phyloP scores from a whole-genome alignment of 208 protist species.

The Trichomonas tenax region DNA sequence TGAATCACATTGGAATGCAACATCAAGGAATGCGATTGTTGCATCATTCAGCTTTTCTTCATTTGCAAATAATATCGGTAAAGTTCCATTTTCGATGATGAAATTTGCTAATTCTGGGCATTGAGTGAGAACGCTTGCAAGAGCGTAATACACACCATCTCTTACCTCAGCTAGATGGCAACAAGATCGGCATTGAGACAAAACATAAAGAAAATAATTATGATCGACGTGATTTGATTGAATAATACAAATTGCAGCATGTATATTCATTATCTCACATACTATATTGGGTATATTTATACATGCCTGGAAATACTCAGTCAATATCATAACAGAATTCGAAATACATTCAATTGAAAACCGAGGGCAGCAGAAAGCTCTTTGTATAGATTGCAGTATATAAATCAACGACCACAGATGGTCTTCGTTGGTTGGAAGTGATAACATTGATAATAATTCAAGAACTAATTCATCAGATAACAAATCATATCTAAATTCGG shows the following conservation, averaged over 20 bases:
- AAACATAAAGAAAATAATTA: neutral
- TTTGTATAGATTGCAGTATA: neutral
- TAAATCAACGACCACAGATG: neutral
- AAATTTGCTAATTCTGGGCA: neutral
- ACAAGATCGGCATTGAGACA: neutral
- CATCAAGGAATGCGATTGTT: neutral
- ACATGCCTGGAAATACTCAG: neutral
- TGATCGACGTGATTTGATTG: neutral
- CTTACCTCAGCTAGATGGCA: neutral
- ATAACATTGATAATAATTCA: neutral
- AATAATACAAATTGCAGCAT: neutral
- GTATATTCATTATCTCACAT: neutral
- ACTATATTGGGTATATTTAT: neutral
- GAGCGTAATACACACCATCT: neutral
- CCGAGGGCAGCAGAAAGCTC: neutral
- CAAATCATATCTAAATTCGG: neutral
- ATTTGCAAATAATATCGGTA: neutral
- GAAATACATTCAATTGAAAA: neutral
- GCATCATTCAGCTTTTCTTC: neutral
- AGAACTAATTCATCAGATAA: neutral
- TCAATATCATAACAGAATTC: neutral
- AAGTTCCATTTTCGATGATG: neutral
- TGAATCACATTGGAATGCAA: neutral
- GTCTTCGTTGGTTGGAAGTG: neutral
- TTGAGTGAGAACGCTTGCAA: neutral